phyloP scores from a whole-genome alignment of 1,139 yeast species.

The Yamadazyma mexicana region DNA sequence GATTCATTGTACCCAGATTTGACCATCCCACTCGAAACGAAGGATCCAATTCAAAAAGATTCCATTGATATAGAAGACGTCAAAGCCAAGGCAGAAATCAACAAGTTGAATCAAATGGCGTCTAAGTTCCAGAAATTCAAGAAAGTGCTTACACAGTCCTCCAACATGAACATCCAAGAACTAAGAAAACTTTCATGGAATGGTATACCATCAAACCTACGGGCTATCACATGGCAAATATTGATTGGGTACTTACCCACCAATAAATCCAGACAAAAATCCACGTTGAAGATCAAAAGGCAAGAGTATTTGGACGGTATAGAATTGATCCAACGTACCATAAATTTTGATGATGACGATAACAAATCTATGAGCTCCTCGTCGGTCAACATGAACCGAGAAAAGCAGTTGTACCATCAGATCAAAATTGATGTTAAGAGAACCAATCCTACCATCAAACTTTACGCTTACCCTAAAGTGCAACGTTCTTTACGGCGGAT shows the following conservation, averaged over 20 bases:
- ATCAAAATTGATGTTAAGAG: constrained; percentile 93
- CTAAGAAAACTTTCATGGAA: constrained; percentile 87
- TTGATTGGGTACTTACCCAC: constrained; percentile 88
- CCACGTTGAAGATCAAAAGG: constrained; percentile 75
- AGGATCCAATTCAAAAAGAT: constrained; percentile 17
- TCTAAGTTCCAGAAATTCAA: constrained; percentile 69
- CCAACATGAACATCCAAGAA: constrained; percentile 59
- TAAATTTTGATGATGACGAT: constrained; percentile 52
- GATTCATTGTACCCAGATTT: constrained; percentile 43
- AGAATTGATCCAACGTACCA: constrained; percentile 20
- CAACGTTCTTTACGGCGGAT: constrained; percentile 80
- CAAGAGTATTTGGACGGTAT: constrained; percentile 81
- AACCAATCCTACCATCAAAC: constrained; percentile 80
- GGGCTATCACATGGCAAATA: constrained; percentile 89
- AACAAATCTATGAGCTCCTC: constrained; percentile 16
- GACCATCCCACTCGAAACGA: constrained; percentile 21
- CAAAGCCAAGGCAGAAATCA: constrained; percentile 30
- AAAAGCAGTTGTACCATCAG: constrained; percentile 91
- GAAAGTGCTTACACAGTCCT: constrained; percentile 57
- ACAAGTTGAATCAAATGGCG: constrained; percentile 56
- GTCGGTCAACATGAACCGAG: constrained; percentile 34
- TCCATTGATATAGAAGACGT: constrained; percentile 21
- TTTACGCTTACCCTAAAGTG: constrained; percentile 68
- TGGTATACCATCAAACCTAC: constrained; percentile 80
- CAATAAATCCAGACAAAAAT: constrained; percentile 69